Conservation (phyloP, 768 basidiomycete species). For the Phanerodontia chrysosporium region DNA sequence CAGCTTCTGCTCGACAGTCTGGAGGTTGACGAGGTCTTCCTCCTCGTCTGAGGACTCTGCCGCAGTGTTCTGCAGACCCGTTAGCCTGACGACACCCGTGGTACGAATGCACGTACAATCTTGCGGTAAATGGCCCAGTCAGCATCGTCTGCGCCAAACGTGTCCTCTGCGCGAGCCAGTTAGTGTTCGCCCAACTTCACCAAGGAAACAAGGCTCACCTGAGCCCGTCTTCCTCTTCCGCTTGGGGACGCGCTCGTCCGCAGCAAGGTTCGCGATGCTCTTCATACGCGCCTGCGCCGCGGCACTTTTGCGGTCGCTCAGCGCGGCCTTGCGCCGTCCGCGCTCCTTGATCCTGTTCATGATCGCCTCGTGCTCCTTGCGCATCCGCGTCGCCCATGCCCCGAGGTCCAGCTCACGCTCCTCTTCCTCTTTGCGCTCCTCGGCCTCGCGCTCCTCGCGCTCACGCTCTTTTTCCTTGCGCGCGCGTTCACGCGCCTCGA, state of each 20-base stretch:
- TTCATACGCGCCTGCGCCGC: slow-evolving; percentile 96
- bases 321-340: slow-evolving; percentile 69
- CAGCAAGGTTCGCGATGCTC: slow-evolving; percentile 86
- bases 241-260: slow-evolving; percentile 77
- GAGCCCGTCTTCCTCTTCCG: slow-evolving; percentile 81
- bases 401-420: slow-evolving; percentile 67
- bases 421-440: slow-evolving; percentile 64
- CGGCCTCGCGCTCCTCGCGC: slow-evolving; percentile 59
- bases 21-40: slow-evolving; percentile 69
- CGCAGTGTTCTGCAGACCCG: slow-evolving; percentile 52
- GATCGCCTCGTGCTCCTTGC: slow-evolving; percentile 79
- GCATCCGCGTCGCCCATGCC: slow-evolving; percentile 71
- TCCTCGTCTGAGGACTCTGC: slow-evolving; percentile 85
- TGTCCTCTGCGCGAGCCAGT: slow-evolving; percentile 58
- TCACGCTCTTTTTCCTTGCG: slow-evolving; percentile 88
- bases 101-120: slow-evolving; percentile 53
- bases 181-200: not conserved
- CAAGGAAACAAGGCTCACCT: slow-evolving; percentile 43
- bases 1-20: slow-evolving; percentile 73
- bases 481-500: slow-evolving; percentile 81
- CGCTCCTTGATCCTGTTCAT: slow-evolving; percentile 87
- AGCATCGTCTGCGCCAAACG: slow-evolving; percentile 90
- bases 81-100: not conserved
- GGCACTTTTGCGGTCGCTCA: slow-evolving; percentile 90
- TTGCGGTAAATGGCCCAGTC: slow-evolving; percentile 99